phyloP scores from a whole-genome alignment of 768 basidiomycete species.

The Crucibulum laeve region DNA sequence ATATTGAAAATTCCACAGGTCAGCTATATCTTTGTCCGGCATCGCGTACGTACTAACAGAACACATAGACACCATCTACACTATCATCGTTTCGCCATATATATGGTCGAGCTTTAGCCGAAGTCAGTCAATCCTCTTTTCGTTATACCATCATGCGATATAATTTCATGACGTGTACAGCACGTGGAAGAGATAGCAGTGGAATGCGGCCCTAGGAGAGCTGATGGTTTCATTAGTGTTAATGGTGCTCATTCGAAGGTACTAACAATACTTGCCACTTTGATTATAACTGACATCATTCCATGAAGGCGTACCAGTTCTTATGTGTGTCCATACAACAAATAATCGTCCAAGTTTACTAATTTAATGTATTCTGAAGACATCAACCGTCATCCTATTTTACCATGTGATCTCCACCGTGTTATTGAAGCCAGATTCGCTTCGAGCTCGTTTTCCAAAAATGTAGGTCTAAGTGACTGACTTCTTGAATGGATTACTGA shows the following conservation, averaged over 20 bases:
- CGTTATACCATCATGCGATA: neutral
- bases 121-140: slow-evolving; percentile 39
- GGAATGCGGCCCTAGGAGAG: slow-evolving; percentile 40
- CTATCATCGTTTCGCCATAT: slow-evolving; percentile 67
- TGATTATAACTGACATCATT: slow-evolving; percentile 12
- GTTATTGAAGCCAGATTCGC: slow-evolving; percentile 63
- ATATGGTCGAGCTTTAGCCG: slow-evolving; percentile 66
- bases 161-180: slow-evolving; percentile 28
- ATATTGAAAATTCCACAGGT: slow-evolving; percentile 69
- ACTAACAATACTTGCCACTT: slow-evolving; percentile 11
- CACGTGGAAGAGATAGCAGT: slow-evolving; percentile 63
- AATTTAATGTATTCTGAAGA: slow-evolving; percentile 36
- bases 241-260: slow-evolving; percentile 75
- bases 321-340: slow-evolving; percentile 48
- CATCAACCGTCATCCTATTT: slow-evolving; percentile 73
- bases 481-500: slow-evolving; percentile 1
- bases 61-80: slow-evolving; percentile 68
- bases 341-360: neutral
- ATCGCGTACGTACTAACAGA: too few relatives aligned
- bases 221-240: slow-evolving; percentile 84
- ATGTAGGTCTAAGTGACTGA: slow-evolving; percentile 36
- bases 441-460: slow-evolving; percentile 68
- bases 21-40: slow-evolving; percentile 7
- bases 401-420: slow-evolving; percentile 62
- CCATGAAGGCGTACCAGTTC: slow-evolving; percentile 72